phyloP scores from a whole-genome alignment of 192 early-diverging fungal genomes.

The Backusella sp. region DNA sequence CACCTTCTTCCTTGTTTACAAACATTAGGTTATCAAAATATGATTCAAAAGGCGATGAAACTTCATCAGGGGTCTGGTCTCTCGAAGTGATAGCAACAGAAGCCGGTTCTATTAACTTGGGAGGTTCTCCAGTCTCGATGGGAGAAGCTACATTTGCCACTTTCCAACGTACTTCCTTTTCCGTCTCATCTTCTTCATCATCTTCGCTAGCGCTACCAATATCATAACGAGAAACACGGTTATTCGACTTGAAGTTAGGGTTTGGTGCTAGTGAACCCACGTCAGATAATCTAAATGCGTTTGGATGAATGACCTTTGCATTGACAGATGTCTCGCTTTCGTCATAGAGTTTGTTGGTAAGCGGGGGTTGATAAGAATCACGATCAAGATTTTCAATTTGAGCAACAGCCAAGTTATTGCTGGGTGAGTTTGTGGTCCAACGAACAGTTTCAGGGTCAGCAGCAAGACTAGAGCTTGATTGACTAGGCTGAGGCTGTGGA shows the following conservation, averaged over 20 bases:
- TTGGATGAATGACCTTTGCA: constrained; percentile 6
- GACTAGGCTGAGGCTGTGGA: not conserved
- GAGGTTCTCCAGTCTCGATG: constrained; percentile 8
- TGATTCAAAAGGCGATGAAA: not conserved
- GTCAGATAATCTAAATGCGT: constrained; percentile 10
- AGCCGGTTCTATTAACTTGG: not conserved
- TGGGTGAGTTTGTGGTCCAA: constrained; percentile 2
- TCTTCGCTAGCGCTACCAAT: not conserved
- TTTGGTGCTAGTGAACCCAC: not conserved
- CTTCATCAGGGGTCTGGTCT: not conserved
- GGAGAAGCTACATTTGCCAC: constrained; percentile 14
- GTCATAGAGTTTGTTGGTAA: not conserved
- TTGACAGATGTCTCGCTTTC: not conserved
- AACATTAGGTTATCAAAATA: not conserved
- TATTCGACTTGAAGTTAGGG: not conserved
- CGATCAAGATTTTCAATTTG: not conserved
- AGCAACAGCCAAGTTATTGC: not conserved
- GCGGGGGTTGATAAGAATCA: not conserved
- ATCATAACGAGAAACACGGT: not conserved
- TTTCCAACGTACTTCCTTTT: constrained; percentile 7
- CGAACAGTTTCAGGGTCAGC: constrained; percentile 16
- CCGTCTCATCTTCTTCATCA: not conserved
- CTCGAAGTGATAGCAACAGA: not conserved
- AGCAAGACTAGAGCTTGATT: constrained; percentile 2
- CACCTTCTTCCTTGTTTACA: not conserved